Percentiles rank a stretch among this genome's conserved stretches.
These are phyloP conservation scores for Microstegium vimineum DNA, from an alignment of 176 grass and related monocot species.

Conservation along the genomic window DNA sequence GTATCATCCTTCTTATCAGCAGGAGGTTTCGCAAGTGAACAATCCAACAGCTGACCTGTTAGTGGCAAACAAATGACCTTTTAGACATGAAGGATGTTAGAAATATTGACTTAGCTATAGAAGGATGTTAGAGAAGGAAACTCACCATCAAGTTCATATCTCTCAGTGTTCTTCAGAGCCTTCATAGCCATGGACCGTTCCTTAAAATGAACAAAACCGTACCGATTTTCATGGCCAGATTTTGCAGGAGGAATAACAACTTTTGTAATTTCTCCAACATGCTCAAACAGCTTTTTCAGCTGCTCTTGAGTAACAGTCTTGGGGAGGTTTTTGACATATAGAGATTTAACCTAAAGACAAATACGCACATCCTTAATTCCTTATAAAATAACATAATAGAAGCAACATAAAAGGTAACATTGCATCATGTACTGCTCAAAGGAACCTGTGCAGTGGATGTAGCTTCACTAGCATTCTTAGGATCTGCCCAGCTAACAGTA, in stretches of 20 bases:
- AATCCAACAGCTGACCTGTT: constrained; percentile 79
- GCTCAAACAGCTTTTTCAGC: constrained; percentile 70
- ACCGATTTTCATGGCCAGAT: constrained; percentile 79
- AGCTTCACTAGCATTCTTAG: constrained; percentile 53
- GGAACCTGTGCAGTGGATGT: constrained; percentile 58
- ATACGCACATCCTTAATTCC: constrained; percentile 17
- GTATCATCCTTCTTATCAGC: constrained; percentile 62
- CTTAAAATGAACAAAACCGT: constrained; percentile 95
- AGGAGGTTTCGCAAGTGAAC: constrained; percentile 87
- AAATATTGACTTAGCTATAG: neutral
- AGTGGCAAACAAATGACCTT: neutral
- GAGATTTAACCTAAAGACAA: constrained; percentile 61
- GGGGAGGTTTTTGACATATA: constrained; percentile 96
- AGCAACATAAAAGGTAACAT: constrained; percentile 1
- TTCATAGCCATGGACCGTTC: constrained; percentile 68
- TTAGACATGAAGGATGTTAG: neutral
- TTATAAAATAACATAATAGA: constrained; percentile 4
- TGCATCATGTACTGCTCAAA: constrained; percentile 19
- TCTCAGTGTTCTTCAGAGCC: constrained; percentile 66
- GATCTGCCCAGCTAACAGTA: constrained; percentile 86
- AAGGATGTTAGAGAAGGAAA: neutral
- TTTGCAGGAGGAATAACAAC: constrained; percentile 78
- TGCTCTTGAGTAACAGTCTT: constrained; percentile 69
- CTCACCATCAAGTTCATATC: constrained; percentile 82
- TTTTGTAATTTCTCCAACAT: constrained; percentile 79